Base-by-base conservation (phyloP, 441 rosid genomes). In the Syzygium malaccense region DNA sequence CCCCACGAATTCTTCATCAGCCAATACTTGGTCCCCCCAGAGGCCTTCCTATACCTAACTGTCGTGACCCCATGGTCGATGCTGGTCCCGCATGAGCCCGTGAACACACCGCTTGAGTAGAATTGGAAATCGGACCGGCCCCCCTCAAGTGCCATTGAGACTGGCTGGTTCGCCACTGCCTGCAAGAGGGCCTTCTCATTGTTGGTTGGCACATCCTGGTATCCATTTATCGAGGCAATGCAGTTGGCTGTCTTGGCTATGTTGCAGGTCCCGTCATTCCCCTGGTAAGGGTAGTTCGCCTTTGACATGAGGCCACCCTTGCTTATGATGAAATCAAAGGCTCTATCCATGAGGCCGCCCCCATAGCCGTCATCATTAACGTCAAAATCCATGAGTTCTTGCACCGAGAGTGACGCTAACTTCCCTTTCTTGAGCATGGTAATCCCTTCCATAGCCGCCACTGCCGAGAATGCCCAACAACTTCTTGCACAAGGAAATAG, bases 301-400 rank as follows among this genome's bases (percentile, higher is more conserved):
- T 60, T 32, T 5, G 32, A 26, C 14, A 32, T 13, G 66, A 60
- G 66, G 66, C 66, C 66, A 28, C 66, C 66, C 8, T 60, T 60
- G 18, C 66, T 28, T 60, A 11, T 14, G n/a, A 60, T 60, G 66
- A 60, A 60, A 30, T 60, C 0, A 4, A 60, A 60, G 32, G 66
- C 66, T 1, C 15, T 60, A 18, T 28, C 66, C 32, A 60, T 5
- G 32, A 60, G 32, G 32, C 66, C 32, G 32, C 66, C 66, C 66
- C 0, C 0, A 17, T 17, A 60, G 0, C 66, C 66, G 0, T 13
- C 66, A 60, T 60, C 66, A 17, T 60, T 28, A 60, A 2, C 8
- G 28, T 60, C 66, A 60, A 17, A 60, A 60, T 28, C 66, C 32
- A 60, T 17, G 66, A 60, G 66, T 60, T 60, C 66, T 60, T 28